Percentiles rank a stretch among this genome's conserved stretches.
Conservation (phyloP, 441 rosid species). For the Jatropha multifida region DNA sequence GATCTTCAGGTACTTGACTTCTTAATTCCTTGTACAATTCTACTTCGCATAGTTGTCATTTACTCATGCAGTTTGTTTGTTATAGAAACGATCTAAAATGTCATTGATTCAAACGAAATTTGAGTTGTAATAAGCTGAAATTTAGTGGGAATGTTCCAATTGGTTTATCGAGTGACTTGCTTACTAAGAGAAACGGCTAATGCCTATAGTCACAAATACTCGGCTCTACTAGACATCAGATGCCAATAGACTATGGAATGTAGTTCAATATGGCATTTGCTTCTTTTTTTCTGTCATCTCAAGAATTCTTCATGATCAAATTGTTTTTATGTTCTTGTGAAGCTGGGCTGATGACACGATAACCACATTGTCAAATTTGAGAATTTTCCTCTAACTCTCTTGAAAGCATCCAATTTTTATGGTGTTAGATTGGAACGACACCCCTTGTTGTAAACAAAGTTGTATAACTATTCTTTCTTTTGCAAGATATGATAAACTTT, state of each 20-base stretch:
- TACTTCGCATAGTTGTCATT: background rate
- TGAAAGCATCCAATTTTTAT: background rate
- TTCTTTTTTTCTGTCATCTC: background rate
- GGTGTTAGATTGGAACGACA: background rate
- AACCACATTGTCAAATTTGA: background rate
- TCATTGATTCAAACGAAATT: background rate
- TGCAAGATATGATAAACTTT: background rate
- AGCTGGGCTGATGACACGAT: background rate
- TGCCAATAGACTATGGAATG: no score
- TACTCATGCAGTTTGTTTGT: background rate
- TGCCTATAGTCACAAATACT: background rate
- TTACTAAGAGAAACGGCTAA: background rate
- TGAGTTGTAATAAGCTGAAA: background rate
- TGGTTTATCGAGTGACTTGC: background rate
- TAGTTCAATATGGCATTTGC: background rate
- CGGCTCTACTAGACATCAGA: no score
- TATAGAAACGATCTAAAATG: background rate
- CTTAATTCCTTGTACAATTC: background rate
- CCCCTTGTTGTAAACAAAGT: background rate
- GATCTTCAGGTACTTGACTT: conserved; percentile 64
- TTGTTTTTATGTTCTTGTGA: background rate
- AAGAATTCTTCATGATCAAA: conserved; percentile 1
- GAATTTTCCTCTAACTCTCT: background rate
- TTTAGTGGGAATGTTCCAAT: background rate
- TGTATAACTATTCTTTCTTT: background rate